Conservation (phyloP, 2,329 filamentous ascomycete genomes). For the Cordyceps pruinosa region DNA sequence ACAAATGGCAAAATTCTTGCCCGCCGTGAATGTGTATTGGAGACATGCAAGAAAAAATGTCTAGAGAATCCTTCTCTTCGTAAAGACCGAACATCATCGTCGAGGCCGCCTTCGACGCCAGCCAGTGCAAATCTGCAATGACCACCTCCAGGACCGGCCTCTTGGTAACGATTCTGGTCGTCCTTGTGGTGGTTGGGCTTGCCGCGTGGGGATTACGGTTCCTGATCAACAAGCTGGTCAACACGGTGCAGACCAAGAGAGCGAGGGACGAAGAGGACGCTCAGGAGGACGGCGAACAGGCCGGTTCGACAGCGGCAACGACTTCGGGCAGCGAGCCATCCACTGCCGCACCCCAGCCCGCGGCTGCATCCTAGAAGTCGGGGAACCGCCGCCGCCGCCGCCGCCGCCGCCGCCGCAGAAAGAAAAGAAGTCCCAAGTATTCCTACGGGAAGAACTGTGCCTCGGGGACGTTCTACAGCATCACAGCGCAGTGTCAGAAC, state of each 20-base stretch:
- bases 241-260: background rate
- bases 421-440: background rate
- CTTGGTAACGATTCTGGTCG: constrained; percentile 5
- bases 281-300: background rate
- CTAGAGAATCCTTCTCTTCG: background rate
- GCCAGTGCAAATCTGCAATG: background rate
- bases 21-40: background rate
- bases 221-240: background rate
- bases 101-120: background rate
- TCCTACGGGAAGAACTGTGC: background rate
- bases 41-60: too few relatives aligned
- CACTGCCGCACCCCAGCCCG: background rate
- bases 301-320: background rate
- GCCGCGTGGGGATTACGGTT: background rate
- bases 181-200: background rate
- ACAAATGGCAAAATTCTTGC: background rate
- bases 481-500: background rate
- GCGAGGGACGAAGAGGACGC: constrained; percentile 7
- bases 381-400: too few relatives aligned
- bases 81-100: background rate
- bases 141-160: constrained; percentile 5
- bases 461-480: background rate
- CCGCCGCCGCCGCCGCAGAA: background rate
- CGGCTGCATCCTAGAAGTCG: background rate
- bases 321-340: background rate